phyloP scores from a whole-genome alignment of 2,329 filamentous ascomycete species.

The Phoma herbarum region DNA sequence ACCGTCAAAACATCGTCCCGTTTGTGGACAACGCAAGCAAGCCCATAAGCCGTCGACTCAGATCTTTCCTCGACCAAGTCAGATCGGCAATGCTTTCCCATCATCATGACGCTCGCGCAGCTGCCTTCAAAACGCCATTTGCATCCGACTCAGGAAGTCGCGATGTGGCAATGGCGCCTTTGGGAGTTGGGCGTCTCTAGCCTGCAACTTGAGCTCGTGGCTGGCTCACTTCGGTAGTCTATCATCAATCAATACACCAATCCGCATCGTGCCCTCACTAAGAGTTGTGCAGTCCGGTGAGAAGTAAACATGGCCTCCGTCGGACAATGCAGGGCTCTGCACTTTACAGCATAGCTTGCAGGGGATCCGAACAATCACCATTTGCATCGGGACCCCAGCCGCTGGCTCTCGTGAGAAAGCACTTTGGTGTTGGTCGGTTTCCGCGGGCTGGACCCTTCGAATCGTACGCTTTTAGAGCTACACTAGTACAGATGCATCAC shows the following conservation, averaged over 20 bases:
- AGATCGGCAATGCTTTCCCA: slow-evolving; percentile 12
- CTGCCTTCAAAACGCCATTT: slow-evolving; percentile 3
- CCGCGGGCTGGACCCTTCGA: slow-evolving; percentile 16
- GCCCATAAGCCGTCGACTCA: slow-evolving; percentile 9
- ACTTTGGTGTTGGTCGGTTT: slow-evolving; percentile 12
- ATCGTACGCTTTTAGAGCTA: slow-evolving; percentile 1
- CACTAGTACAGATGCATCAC: slow-evolving; percentile 13
- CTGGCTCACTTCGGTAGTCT: slow-evolving; percentile 16
- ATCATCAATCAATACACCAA: slow-evolving; percentile 14
- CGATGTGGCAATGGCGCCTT: slow-evolving; percentile 5
- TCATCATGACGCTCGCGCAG: slow-evolving; percentile 3
- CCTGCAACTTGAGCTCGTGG: slow-evolving; percentile 12
- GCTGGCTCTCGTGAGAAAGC: slow-evolving; percentile 6
- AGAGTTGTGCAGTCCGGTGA: slow-evolving; percentile 10
- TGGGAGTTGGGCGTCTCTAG: slow-evolving; percentile 10
- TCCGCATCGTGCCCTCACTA: slow-evolving; percentile 11
- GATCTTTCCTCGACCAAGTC: slow-evolving; percentile 8
- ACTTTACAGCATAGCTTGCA: neutral
- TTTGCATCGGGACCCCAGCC: slow-evolving; percentile 11
- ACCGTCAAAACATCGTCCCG: slow-evolving; percentile 9
- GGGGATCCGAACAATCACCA: neutral
- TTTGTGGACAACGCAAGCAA: slow-evolving; percentile 3
- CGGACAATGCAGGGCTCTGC: slow-evolving; percentile 1
- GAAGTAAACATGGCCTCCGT: neutral
- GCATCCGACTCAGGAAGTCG: slow-evolving; percentile 5